Base-by-base conservation (phyloP, 306 rosid species). In the Prunus mume region DNA sequence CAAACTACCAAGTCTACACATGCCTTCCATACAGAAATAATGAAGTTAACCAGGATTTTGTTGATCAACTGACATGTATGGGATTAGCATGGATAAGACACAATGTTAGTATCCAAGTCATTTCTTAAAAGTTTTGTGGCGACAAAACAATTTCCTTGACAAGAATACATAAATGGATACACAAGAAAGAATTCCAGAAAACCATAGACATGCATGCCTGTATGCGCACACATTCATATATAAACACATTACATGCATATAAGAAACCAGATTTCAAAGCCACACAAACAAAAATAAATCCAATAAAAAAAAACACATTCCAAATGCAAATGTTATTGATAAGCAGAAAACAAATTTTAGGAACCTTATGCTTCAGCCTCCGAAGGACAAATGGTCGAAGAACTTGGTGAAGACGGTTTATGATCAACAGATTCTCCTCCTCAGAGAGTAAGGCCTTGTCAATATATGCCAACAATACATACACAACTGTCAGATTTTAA, bases 371-470 rank as follows among this genome's bases (percentile, higher is more conserved):
- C 73, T 96, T 96, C 81, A 96, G 90, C 91, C 99, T 89, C 83
- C 99, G 90, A 73, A 96, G 98, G 68, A 96, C 99, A 84, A 96
- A 96, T 46, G 99, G 99, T 74, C 99, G 91, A 76, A 96, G 91
- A 71, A 96, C 99, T 90, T 96, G 99, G 82, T 96, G 99, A 72
- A 96, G 91, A 72, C 99, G 97, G 80, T 96, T 96, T 71, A 96
- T 96, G 91, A 96, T 90, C 93, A 96, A 87, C 76, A 96, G 98
- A 88, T 96, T 96, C 80, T 96, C 99, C 88, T 96, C 99, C 86
- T 96, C 99, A 5, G 99, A 96, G 57, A 96, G 87, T 75, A 93
- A 88, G 82, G 97, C 99, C 97, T 96, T 55, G 54, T 87, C 69
- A 81, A 22, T 76, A 76, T 73, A 8, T 79, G 55, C 69, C 83